Base-by-base conservation (phyloP, 2,329 filamentous ascomycete species). In the Epicoccum nigrum region DNA sequence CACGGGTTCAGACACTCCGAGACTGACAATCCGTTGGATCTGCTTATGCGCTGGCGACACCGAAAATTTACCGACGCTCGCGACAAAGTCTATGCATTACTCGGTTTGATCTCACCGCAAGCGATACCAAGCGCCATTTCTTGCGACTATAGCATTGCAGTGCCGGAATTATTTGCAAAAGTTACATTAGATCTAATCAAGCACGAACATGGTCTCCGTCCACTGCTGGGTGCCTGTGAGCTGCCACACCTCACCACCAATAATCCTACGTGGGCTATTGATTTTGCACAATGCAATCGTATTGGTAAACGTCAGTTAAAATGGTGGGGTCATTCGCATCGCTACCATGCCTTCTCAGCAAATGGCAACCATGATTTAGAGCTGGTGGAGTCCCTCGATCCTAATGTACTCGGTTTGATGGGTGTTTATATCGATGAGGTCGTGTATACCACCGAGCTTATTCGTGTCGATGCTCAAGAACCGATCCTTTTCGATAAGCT, bases 51-150 rank as follows among this genome's bases (percentile, higher is more conserved):
- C 7, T 62, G 58, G 60, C 48, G 60, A 2, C 53, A 59, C 28
- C 41, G 60, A 7, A 20, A 59, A n/a, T 58, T 58, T 7, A 63
- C 58, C 1, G 58, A 68, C 42, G 46, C 61, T 7, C 55, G 58
- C 19, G 64, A 68, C 37, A 68, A 66, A 25, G 51, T 68, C 1
- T 66, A 64, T 23, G 63, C 57, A 4, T 37, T 68, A 11, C 34
- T 65, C 1, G 63, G 61, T 4, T 32, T 66, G 11, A 32, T 60
- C 12, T 27, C 41, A 5, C 15, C 19, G 0, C 19, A 37, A 2
- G 33, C 19, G 0, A 30, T 60, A 3, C 51, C 52, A 1, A 55
- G 45, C n/a, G 54, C 53, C 1, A 43, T 32, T 15, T 8, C 25
- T 2, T 56, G 48, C 43, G 47, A 45, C 31, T 63, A 63, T 15